phyloP scores from a whole-genome alignment of 164 flowering plant species.

The Taxillus chinensis region DNA sequence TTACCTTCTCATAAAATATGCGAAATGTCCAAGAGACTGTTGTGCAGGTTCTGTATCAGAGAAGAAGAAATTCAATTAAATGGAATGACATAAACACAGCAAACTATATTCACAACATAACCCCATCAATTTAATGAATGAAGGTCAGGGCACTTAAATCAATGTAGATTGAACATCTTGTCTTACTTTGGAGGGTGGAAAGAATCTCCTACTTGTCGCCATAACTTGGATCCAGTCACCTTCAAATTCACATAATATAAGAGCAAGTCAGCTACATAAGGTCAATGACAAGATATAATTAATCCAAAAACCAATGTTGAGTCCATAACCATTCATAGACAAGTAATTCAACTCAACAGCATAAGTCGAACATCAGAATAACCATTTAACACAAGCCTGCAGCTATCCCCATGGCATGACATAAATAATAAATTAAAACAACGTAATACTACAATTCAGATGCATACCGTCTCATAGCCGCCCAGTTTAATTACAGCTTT shows the following conservation, averaged over 20 bases:
- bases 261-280: not conserved
- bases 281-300: not conserved
- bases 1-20: conserved; percentile 58
- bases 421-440: not conserved
- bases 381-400: not conserved
- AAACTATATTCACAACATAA: not conserved
- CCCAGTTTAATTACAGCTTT: conserved; percentile 44
- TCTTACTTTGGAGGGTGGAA: conserved; percentile 64
- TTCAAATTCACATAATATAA: conserved; percentile 10
- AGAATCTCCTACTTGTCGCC: conserved; percentile 64
- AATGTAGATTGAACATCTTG: not conserved
- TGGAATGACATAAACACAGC: not conserved
- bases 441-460: not conserved
- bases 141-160: not conserved
- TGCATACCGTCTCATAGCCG: conserved; percentile 50
- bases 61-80: not conserved
- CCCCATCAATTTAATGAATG: not conserved
- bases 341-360: too few species aligned
- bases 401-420: not conserved
- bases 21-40: conserved; percentile 65
- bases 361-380: too few species aligned
- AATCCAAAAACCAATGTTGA: not conserved
- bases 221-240: conserved; percentile 47
- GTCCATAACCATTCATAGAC: too few species aligned
- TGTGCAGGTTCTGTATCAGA: conserved; percentile 47